Conservation (phyloP, 139 green algal species). For the Auxenochlorella pyrenoidosa region DNA sequence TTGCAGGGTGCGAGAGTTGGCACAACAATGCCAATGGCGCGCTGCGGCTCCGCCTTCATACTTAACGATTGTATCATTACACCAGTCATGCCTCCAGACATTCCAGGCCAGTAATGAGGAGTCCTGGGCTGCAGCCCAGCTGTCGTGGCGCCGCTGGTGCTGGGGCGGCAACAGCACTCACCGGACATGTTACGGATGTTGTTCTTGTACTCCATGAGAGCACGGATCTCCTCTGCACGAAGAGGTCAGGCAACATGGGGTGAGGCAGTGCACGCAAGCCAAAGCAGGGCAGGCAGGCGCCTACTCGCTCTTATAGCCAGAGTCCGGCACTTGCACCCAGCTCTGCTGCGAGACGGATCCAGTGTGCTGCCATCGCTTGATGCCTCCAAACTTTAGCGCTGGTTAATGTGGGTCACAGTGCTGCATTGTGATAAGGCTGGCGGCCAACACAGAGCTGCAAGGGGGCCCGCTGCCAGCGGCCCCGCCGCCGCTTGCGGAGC, state of each 20-base stretch:
- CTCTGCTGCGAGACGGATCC: too few relatives aligned
- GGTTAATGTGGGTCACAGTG: too few relatives aligned
- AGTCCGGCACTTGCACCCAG: too few relatives aligned
- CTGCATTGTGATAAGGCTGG: too few relatives aligned
- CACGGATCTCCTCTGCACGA: slow-evolving; percentile 43
- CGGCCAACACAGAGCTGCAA: neutral
- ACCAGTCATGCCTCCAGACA: too few relatives aligned
- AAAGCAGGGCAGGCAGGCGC: neutral
- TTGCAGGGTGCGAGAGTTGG: too few relatives aligned
- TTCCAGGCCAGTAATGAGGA: too few relatives aligned
- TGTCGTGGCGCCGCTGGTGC: neutral
- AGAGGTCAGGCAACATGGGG: neutral
- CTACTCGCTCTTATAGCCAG: neutral
- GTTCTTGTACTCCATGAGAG: slow-evolving; percentile 91
- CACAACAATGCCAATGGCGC: too few relatives aligned
- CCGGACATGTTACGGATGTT: slow-evolving; percentile 87
- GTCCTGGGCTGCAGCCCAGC: neutral
- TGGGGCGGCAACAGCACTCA: neutral
- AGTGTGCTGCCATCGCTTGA: too few relatives aligned
- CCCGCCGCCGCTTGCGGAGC: neutral
- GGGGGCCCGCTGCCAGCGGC: neutral
- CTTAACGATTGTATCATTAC: too few relatives aligned
- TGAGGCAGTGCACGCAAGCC: neutral
- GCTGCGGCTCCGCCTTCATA: too few relatives aligned
- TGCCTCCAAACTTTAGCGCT: too few relatives aligned